Conservation (phyloP, 768 basidiomycete genomes). For the Lactifluus piperatus region DNA sequence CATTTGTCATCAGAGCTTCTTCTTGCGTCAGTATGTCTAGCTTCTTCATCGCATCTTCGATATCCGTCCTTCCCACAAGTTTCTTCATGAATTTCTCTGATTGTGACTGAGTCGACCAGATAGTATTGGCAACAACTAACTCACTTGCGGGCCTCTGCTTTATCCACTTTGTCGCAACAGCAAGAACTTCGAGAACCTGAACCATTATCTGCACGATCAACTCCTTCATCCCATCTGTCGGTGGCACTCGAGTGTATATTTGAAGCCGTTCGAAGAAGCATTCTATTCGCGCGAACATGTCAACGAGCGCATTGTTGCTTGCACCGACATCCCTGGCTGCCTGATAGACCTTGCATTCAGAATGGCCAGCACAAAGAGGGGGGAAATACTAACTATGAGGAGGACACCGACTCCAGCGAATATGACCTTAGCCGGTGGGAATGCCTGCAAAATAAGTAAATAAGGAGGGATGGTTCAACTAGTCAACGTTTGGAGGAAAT, state of each 20-base stretch:
- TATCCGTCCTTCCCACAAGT: no score
- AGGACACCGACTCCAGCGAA: constrained; percentile 1
- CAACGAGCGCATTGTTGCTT: neutral
- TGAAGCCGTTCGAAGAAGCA: neutral
- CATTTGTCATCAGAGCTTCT: no score
- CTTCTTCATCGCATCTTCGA: no score
- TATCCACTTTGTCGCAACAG: neutral
- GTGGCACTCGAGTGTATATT: neutral
- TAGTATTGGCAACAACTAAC: neutral
- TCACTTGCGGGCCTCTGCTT: neutral
- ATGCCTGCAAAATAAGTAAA: neutral
- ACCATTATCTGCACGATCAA: neutral
- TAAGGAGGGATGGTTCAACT: neutral
- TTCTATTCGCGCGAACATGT: neutral
- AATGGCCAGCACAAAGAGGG: no score
- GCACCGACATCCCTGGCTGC: neutral
- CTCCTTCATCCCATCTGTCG: neutral
- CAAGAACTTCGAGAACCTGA: neutral
- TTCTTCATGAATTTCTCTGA: no score
- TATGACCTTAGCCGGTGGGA: neutral
- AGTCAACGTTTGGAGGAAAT: neutral
- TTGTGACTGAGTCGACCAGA: neutral
- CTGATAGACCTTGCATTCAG: neutral
- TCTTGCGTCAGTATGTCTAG: no score
- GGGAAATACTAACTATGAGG: neutral